Percentiles rank a stretch among this genome's conserved stretches.
Conservation (phyloP, 306 rosid genomes). For the Mucuna pruriens region DNA sequence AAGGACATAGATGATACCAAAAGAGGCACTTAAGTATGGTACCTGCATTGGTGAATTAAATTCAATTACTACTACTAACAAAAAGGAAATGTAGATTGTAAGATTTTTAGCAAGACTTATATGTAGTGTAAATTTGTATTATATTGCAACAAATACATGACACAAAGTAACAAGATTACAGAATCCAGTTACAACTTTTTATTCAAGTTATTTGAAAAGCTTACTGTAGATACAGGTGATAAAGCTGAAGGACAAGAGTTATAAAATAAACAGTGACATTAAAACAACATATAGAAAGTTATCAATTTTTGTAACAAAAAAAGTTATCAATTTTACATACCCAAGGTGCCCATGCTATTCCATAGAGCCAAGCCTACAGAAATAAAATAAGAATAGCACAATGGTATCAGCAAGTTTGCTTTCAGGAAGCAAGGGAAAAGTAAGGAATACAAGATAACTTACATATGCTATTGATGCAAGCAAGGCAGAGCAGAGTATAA, state of each 20-base stretch:
- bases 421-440: background rate
- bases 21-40: slow-evolving; percentile 74
- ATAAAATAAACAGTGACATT: background rate
- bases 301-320: slow-evolving; percentile 30
- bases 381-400: background rate
- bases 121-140: slow-evolving; percentile 1
- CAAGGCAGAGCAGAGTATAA: slow-evolving; percentile 69
- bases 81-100: background rate
- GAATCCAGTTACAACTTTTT: background rate
- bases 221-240: background rate
- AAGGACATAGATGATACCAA: slow-evolving; percentile 67
- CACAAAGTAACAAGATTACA: background rate
- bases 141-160: background rate
- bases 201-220: background rate
- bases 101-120: slow-evolving; percentile 6
- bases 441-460: slow-evolving; percentile 38
- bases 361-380: slow-evolving; percentile 73
- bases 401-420: background rate
- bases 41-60: slow-evolving; percentile 57
- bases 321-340: slow-evolving; percentile 46
- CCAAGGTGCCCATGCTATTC: slow-evolving; percentile 96
- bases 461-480: slow-evolving; percentile 85
- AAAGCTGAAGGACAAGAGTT: background rate
- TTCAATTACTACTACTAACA: slow-evolving; percentile 5
- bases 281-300: background rate